Conservation (phyloP, 2,329 filamentous ascomycete species). For the Fusarium clavum region DNA sequence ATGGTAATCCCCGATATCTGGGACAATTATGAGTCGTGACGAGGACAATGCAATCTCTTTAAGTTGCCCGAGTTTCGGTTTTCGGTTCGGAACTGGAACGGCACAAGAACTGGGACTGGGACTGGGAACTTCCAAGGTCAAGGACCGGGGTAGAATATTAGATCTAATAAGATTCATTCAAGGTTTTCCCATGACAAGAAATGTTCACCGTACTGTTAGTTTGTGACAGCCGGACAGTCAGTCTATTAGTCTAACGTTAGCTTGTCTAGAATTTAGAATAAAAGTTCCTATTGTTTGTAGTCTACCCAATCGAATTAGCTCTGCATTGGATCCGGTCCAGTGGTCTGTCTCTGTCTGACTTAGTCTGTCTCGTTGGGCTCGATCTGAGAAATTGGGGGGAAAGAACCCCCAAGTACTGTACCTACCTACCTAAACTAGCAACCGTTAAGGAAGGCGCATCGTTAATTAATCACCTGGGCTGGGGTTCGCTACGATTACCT, state of each 20-base stretch:
- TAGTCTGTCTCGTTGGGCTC: constrained; percentile 2
- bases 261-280: background rate
- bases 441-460: constrained; percentile 34
- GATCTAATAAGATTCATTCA: background rate
- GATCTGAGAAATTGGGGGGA: constrained; percentile 29
- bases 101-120: background rate
- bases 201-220: background rate
- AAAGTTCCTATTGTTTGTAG: background rate
- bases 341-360: background rate
- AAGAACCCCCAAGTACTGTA: background rate
- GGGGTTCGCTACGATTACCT: constrained; percentile 13
- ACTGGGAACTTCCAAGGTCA: background rate
- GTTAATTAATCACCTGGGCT: constrained; percentile 33
- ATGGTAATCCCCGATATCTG: background rate
- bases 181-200: background rate
- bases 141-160: background rate
- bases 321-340: background rate
- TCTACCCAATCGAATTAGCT: background rate
- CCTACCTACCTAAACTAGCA: constrained; percentile 7
- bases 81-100: background rate
- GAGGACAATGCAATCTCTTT: background rate
- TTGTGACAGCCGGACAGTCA: background rate
- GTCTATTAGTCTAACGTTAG: background rate
- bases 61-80: background rate
- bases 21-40: background rate